A percentile compares a stretch with the other conserved stretches of the same genome.
phyloP scores from a whole-genome alignment of 768 basidiomycete species.

The Mycena galopus region DNA sequence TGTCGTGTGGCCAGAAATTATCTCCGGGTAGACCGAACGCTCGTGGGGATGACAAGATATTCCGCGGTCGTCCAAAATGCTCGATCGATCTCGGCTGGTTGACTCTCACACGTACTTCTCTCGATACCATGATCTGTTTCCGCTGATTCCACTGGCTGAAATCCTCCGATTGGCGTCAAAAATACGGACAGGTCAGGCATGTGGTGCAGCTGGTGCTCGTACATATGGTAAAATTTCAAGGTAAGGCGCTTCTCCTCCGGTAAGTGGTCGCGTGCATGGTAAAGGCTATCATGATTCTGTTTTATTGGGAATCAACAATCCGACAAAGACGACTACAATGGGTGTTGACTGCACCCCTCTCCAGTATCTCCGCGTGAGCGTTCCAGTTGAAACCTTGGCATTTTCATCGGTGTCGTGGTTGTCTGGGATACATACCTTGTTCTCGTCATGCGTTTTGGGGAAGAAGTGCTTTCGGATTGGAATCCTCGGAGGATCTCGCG shows the following conservation, averaged over 20 bases:
- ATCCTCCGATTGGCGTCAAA: constrained; percentile 24
- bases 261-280: constrained; percentile 24
- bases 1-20: background rate
- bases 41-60: background rate
- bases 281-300: background rate
- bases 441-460: background rate
- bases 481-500: background rate
- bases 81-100: constrained; percentile 10
- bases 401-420: background rate
- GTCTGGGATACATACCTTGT: background rate
- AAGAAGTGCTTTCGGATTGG: constrained; percentile 10
- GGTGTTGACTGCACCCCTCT: background rate
- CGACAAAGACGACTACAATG: constrained; percentile 6
- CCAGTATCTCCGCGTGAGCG: background rate
- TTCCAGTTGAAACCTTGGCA: background rate
- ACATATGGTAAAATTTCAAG: background rate
- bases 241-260: constrained; percentile 4
- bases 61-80: background rate
- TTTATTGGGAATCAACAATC: constrained; percentile 3
- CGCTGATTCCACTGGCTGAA: background rate
- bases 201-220: background rate
- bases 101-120: background rate
- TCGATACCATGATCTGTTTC: constrained; percentile 3
- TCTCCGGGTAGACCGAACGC: background rate
- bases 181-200: background rate